Conservation (phyloP, 306 rosid genomes). For the Cyamopsis tetragonoloba region DNA sequence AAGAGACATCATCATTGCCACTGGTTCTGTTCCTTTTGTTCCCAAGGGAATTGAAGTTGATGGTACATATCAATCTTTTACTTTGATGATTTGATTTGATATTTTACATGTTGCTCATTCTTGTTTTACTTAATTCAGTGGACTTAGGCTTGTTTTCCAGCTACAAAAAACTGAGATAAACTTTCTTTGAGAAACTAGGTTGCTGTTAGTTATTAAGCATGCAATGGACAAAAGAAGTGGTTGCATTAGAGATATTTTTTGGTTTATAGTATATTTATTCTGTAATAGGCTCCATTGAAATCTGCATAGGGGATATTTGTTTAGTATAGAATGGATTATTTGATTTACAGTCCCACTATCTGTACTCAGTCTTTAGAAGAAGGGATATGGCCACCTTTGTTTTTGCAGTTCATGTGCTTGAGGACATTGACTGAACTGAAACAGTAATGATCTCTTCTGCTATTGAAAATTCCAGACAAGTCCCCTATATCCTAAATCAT, state of each 20-base stretch:
- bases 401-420: not conserved
- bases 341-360: not conserved
- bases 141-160: not conserved
- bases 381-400: not conserved
- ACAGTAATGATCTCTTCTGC: not conserved
- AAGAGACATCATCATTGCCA: slow-evolving; percentile 85
- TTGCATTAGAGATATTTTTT: not conserved
- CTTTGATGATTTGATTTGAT: slow-evolving; percentile 15
- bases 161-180: not conserved
- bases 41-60: slow-evolving; percentile 98
- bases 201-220: not conserved
- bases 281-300: not conserved
- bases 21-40: slow-evolving; percentile 97
- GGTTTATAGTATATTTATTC: not conserved
- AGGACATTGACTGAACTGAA: not conserved
- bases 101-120: slow-evolving; percentile 23
- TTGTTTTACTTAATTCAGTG: slow-evolving; percentile 6
- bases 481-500: not conserved
- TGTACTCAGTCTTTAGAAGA: slow-evolving; percentile 8
- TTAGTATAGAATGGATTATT: not conserved
- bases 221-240: not conserved
- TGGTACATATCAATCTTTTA: slow-evolving; percentile 45
- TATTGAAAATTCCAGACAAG: not conserved
- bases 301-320: not conserved
- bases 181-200: not conserved